Percentiles rank a stretch among this genome's conserved stretches.
phyloP scores from a whole-genome alignment of 2,329 filamentous ascomycete species.

The Alternaria infectoria region DNA sequence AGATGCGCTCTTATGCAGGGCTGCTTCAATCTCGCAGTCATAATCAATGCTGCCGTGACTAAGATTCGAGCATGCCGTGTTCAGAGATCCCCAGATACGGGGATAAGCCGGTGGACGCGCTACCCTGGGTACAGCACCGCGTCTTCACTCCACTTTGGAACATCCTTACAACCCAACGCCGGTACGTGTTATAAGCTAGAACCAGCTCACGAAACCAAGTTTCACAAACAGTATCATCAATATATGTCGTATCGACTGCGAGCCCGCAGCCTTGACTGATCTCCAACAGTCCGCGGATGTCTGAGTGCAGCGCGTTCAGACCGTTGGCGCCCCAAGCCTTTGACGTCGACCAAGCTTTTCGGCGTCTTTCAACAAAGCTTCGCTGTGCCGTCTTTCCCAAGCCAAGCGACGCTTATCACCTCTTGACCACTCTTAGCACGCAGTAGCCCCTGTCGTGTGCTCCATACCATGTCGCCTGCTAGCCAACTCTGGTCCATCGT shows the following conservation, averaged over 20 bases:
- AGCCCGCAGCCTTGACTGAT: not conserved
- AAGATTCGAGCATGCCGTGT: not conserved
- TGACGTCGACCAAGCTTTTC: constrained; percentile 12
- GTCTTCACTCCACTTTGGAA: not conserved
- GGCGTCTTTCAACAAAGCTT: constrained; percentile 25
- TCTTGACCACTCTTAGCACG: constrained; percentile 16
- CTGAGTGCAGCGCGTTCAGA: not conserved
- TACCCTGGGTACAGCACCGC: not conserved
- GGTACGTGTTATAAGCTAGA: not conserved
- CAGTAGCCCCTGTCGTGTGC: constrained; percentile 3
- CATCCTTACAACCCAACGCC: not conserved
- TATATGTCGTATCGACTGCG: not conserved
- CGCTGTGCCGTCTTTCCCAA: not conserved
- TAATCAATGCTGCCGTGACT: not conserved
- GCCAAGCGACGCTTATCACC: constrained; percentile 25
- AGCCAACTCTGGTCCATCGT: not conserved
- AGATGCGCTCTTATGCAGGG: not conserved
- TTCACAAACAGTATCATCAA: not conserved
- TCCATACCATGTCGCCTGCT: not conserved
- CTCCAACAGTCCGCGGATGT: not conserved
- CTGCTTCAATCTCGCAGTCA: not conserved
- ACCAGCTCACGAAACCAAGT: not conserved
- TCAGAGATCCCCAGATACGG: not conserved
- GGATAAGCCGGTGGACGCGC: not conserved
- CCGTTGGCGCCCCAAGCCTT: not conserved